Conservation (phyloP, 345 rosid genomes). For the sweet orange (Citrus sinensis) region DVS_A1.0 CM039163.1:300001-300500, state of each 20-base stretch:
- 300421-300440: slow-evolving; percentile 92
- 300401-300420: slow-evolving; percentile 96
- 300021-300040: background rate
- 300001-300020: background rate
- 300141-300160: background rate
- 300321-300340: background rate
- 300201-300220: background rate
- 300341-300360: background rate
- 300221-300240: background rate
- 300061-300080: background rate
- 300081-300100: background rate
- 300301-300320: background rate
- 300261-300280: background rate
- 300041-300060: background rate
- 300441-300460: slow-evolving; percentile 87
- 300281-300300: background rate
- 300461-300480: slow-evolving; percentile 8
- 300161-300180: background rate
- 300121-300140: background rate
- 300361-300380: background rate
- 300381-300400: slow-evolving; percentile 63
- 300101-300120: background rate
- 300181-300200: background rate
- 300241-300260: background rate
- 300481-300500: background rate